phyloP scores from a whole-genome alignment of 805 yeast genomes.

The Zygotorulaspora florentina region DNA sequence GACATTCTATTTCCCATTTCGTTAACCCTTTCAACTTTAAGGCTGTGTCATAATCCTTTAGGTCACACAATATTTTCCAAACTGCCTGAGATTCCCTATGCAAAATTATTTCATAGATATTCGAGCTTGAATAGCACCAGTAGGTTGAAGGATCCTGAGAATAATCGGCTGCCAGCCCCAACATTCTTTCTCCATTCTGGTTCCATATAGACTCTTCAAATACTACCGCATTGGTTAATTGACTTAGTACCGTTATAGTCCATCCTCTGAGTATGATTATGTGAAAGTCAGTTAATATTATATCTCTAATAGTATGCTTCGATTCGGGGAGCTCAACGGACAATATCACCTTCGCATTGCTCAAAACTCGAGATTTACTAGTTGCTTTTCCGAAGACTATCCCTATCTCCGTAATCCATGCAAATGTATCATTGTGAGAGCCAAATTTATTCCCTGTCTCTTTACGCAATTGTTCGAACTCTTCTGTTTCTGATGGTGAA shows the following conservation, averaged over 20 bases:
- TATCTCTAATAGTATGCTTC: conserved; percentile 34
- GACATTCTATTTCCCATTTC: conserved; percentile 43
- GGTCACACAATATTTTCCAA: conserved; percentile 61
- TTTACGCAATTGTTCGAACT: conserved; percentile 36
- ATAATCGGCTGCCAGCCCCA: conserved; percentile 50
- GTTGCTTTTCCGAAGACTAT: conserved; percentile 40
- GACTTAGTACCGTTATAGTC: conserved; percentile 45
- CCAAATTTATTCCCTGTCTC: conserved; percentile 35
- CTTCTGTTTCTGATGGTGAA: conserved; percentile 36
- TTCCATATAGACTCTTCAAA: conserved; percentile 40
- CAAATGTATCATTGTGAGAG: conserved; percentile 33
- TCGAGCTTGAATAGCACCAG: conserved; percentile 66
- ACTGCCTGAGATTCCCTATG: conserved; percentile 67
- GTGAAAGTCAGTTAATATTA: conserved; percentile 53
- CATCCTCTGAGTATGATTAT: conserved; percentile 44
- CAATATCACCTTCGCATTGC: conserved; percentile 39
- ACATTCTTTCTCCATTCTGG: conserved; percentile 35
- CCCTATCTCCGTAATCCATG: conserved; percentile 48
- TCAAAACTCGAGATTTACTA: conserved; percentile 25
- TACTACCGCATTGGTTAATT: conserved; percentile 47
- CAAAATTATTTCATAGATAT: conserved; percentile 68
- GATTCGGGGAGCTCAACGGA: conserved; percentile 39
- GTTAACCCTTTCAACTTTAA: conserved; percentile 38
- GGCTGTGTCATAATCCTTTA: conserved; percentile 61
- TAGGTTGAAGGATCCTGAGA: conserved; percentile 45